phyloP scores from a whole-genome alignment of 441 rosid genomes.

The Brassica hybrid region DNA sequence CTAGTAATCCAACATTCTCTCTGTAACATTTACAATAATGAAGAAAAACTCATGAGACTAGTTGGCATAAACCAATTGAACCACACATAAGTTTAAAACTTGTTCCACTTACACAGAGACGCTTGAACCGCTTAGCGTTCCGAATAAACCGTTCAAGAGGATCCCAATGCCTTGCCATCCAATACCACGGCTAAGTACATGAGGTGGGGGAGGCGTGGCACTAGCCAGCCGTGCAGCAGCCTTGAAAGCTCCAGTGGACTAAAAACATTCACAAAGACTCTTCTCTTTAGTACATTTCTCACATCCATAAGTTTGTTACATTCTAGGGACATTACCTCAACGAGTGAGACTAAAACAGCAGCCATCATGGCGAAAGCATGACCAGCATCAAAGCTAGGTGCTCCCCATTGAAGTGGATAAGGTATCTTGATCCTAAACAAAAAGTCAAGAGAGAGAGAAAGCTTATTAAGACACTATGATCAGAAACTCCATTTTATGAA shows the following conservation, averaged over 20 bases:
- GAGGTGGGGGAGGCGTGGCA: conserved; percentile 99
- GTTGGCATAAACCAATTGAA: not conserved
- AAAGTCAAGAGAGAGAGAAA: not conserved
- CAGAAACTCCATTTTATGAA: not conserved
- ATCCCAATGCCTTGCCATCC: conserved; percentile 99
- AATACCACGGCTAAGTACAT: conserved; percentile 98
- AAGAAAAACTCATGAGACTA: conserved; percentile 1
- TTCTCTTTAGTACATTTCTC: conserved; percentile 10
- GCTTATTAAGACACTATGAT: not conserved
- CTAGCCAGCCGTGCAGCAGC: conserved; percentile 98
- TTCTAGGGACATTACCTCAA: conserved; percentile 65
- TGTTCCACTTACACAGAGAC: conserved; percentile 77
- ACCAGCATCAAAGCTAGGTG: conserved; percentile 97
- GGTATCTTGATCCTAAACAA: conserved; percentile 91
- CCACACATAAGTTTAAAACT: conserved; percentile 4
- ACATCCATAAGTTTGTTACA: conserved; percentile 33
- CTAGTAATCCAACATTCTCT: conserved; percentile 95
- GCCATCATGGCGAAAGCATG: conserved; percentile 99
- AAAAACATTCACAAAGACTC: conserved; percentile 37
- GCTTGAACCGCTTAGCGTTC: conserved; percentile 83
- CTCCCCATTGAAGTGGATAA: conserved; percentile 99
- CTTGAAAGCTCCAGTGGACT: conserved; percentile 99
- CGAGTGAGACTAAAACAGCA: conserved; percentile 86
- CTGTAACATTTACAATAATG: conserved; percentile 47
- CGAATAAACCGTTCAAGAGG: conserved; percentile 85